These are phyloP conservation scores for Colletotrichum sp. DNA, from an alignment of 2,329 filamentous ascomycete species.

Conservation along the genomic window DNA sequence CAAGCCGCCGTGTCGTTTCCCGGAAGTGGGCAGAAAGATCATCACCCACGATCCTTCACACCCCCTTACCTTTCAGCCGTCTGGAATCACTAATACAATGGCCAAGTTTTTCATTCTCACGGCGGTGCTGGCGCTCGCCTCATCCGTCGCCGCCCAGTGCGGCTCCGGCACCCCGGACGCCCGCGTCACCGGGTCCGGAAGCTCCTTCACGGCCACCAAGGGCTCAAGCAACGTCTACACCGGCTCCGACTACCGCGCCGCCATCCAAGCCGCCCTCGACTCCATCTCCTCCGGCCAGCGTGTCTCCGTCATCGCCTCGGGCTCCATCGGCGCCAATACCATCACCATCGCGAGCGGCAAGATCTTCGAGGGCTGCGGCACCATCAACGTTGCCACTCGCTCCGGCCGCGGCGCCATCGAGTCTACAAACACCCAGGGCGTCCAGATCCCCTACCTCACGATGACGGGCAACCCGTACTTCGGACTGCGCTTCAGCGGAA, in stretches of 20 bases:
- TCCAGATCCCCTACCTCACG: constrained; percentile 59
- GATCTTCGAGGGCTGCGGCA: constrained; percentile 64
- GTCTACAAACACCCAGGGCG: constrained; percentile 49
- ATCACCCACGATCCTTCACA: not conserved
- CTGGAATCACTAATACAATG: constrained; percentile 18
- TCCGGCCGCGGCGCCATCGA: constrained; percentile 59
- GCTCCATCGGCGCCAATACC: constrained; percentile 58
- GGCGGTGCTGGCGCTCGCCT: constrained; percentile 44
- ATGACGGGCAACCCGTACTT: constrained; percentile 65
- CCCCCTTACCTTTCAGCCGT: not conserved
- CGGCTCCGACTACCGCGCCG: constrained; percentile 57
- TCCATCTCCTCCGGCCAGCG: constrained; percentile 56
- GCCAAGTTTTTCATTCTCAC: constrained; percentile 27
- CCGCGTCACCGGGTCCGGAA: constrained; percentile 50
- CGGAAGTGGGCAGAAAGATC: not conserved
- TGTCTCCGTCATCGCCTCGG: constrained; percentile 57
- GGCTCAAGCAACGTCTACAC: constrained; percentile 53
- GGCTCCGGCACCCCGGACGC: constrained; percentile 52
- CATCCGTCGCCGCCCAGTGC: constrained; percentile 46
- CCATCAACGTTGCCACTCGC: constrained; percentile 50
- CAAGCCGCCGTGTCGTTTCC: not conserved
- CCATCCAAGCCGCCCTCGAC: constrained; percentile 60
- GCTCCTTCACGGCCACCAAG: constrained; percentile 45
- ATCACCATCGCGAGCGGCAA: constrained; percentile 57
- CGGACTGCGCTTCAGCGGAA: constrained; percentile 60